Evolutionary conservation across 2,329 filamentous ascomycete genomes (phyloP).

Genomic region (Hypoxylon sp.): DNA sequence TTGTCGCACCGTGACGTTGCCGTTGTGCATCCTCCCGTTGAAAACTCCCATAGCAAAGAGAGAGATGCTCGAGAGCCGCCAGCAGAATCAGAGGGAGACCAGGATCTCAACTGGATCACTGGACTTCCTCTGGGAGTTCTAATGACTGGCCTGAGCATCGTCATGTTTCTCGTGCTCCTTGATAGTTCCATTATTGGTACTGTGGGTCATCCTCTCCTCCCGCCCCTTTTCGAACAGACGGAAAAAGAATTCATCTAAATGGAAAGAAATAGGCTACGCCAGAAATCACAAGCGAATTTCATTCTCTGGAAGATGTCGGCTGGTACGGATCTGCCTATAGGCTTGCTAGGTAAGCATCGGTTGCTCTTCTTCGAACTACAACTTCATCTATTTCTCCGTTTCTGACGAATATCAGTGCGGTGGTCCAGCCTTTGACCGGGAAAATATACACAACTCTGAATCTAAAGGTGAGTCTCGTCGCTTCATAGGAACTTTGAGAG

Average conservation of each 20-base stretch:
- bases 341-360: slow-evolving; percentile 11
- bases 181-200: slow-evolving; percentile 28
- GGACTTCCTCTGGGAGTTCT: background rate
- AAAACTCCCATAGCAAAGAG: background rate
- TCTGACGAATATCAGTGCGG: background rate
- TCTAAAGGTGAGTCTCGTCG: slow-evolving; percentile 1
- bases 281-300: slow-evolving; percentile 22
- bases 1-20: background rate
- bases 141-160: background rate
- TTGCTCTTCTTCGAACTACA: background rate
- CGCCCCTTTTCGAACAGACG: background rate
- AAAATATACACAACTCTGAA: slow-evolving; percentile 14
- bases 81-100: background rate
- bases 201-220: background rate
- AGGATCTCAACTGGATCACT: background rate
- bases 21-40: background rate
- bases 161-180: slow-evolving; percentile 17
- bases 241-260: background rate
- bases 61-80: background rate
- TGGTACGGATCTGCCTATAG: slow-evolving; percentile 51
- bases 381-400: background rate
- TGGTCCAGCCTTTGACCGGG: slow-evolving; percentile 15
- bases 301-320: slow-evolving; percentile 24
- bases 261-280: slow-evolving; percentile 22
- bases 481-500: background rate